Evolutionary conservation across 768 basidiomycete genomes (phyloP).

Genomic region (Leucocoprinus leucothites): DNA sequence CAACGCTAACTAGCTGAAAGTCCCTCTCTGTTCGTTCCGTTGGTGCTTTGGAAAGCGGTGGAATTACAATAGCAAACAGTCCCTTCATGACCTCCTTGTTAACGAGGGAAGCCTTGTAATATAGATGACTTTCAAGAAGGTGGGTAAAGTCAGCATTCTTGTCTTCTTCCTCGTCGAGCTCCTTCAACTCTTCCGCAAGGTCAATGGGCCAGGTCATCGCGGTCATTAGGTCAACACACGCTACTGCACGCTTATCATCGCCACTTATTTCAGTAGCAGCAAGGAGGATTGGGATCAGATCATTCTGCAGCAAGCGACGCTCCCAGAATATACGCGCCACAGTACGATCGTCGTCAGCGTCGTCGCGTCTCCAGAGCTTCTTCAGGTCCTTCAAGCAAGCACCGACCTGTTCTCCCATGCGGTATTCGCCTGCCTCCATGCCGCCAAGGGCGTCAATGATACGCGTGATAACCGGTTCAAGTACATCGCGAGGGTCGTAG

Average conservation of each 20-base stretch:
- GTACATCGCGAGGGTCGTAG: conserved; percentile 46
- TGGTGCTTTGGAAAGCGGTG: conserved; percentile 66
- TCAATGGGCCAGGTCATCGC: conserved; percentile 99
- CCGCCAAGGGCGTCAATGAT: conserved; percentile 85
- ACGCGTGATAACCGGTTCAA: conserved; percentile 65
- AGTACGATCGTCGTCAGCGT: conserved; percentile 94
- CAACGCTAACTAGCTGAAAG: conserved; percentile 80
- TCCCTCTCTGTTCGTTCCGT: conserved; percentile 79
- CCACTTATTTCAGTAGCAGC: conserved; percentile 74
- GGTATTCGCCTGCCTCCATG: conserved; percentile 60
- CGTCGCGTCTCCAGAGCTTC: conserved; percentile 94
- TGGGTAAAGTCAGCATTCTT: conserved; percentile 87
- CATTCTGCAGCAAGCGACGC: conserved; percentile 81
- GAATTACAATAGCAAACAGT: conserved; percentile 71
- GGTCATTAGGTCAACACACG: conserved; percentile 85
- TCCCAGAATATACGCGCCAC: conserved; percentile 92
- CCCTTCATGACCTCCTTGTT: conserved; percentile 67
- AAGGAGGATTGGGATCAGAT: conserved; percentile 82
- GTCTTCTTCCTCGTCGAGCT: conserved; percentile 81
- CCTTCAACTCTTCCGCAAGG: conserved; percentile 89
- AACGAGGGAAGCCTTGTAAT: conserved; percentile 85
- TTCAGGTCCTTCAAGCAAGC: conserved; percentile 94
- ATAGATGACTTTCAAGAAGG: conserved; percentile 72
- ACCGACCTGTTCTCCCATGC: conserved; percentile 76
- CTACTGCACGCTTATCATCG: conserved; percentile 81